Percentiles rank a stretch among this genome's conserved stretches.
phyloP scores from a whole-genome alignment of 164 flowering plant species.

The Vitis riparia region DNA sequence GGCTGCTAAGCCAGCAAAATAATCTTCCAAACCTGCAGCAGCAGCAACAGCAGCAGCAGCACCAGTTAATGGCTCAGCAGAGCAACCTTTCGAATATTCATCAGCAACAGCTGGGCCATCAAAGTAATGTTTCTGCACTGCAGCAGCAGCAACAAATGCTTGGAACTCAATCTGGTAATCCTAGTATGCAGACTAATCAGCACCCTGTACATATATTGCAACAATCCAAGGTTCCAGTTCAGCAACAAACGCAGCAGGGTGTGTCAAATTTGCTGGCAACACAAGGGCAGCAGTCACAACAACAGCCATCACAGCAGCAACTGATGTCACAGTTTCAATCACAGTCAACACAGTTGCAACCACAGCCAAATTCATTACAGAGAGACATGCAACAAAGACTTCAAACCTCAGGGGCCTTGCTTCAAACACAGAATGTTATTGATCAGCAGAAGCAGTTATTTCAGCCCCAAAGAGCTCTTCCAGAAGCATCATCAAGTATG shows the following conservation, averaged over 20 bases:
- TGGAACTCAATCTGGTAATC: conserved; percentile 58
- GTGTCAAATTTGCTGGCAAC: conserved; percentile 39
- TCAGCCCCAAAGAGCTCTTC: conserved; percentile 66
- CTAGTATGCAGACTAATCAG: conserved; percentile 63
- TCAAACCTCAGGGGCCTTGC: conserved; percentile 55
- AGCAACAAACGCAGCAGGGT: conserved; percentile 50
- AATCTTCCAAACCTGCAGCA: conserved; percentile 38
- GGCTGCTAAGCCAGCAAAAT: conserved; percentile 46
- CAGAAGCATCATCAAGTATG: conserved; percentile 83
- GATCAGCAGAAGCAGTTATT: conserved; percentile 77
- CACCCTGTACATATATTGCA: conserved; percentile 58
- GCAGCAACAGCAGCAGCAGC: conserved; percentile 55
- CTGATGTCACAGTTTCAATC: conserved; percentile 68
- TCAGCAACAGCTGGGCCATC: conserved; percentile 67
- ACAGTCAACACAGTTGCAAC: conserved; percentile 64
- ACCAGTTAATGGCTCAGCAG: conserved; percentile 52
- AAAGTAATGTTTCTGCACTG: conserved; percentile 52
- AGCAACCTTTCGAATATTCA: conserved; percentile 56
- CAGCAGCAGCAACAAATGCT: conserved; percentile 62
- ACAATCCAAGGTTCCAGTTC: conserved; percentile 56
- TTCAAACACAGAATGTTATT: conserved; percentile 51
- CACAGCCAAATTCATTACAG: conserved; percentile 60
- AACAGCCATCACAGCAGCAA: conserved; percentile 58
- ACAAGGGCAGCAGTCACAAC: conserved; percentile 68
- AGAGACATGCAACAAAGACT: conserved; percentile 73